These are phyloP conservation scores for Metarhizium humberi DNA, from an alignment of 2,329 filamentous ascomycete genomes.

Conservation along the genomic window DNA sequence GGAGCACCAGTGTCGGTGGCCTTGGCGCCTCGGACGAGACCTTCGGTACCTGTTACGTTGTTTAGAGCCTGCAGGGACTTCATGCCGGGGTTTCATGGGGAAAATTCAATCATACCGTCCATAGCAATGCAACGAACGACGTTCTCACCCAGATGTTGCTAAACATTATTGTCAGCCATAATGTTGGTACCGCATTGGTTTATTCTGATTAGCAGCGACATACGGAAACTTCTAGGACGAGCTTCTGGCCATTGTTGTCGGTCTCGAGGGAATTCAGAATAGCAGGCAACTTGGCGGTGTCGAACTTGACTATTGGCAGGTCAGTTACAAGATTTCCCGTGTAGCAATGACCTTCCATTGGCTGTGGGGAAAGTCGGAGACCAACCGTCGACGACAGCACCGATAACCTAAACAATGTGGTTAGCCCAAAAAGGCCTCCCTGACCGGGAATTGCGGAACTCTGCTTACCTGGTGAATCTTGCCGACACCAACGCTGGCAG, in stretches of 20 bases:
- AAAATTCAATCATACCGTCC: slow-evolving; percentile 64
- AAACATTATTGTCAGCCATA: background rate
- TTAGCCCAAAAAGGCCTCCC: slow-evolving; percentile 18
- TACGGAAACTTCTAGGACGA: slow-evolving; percentile 95
- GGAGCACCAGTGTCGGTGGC: slow-evolving; percentile 84
- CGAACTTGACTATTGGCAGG: slow-evolving; percentile 76
- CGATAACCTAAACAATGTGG: slow-evolving; percentile 74
- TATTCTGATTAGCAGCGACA: slow-evolving; percentile 15
- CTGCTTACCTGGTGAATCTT: slow-evolving; percentile 58
- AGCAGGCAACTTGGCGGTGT: slow-evolving; percentile 80
- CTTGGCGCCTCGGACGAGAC: slow-evolving; percentile 88
- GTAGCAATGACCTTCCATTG: background rate
- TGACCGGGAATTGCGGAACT: slow-evolving; percentile 3
- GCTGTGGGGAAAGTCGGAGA: slow-evolving; percentile 16
- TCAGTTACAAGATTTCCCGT: slow-evolving; percentile 13
- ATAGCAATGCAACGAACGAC: slow-evolving; percentile 99
- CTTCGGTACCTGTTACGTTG: slow-evolving; percentile 75
- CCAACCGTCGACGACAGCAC: slow-evolving; percentile 97
- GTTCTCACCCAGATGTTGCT: slow-evolving; percentile 70
- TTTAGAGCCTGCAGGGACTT: slow-evolving; percentile 1
- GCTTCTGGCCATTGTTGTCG: slow-evolving; percentile 84
- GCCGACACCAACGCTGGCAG: slow-evolving; percentile 48
- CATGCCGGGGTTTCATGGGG: background rate
- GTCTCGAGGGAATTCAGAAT: slow-evolving; percentile 97
- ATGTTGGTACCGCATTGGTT: background rate